Evolutionary conservation across 2,329 filamentous ascomycete species (phyloP), one percentile per base, ranked within the genome.

Genomic region (Dryadomyces quercivorus): DNA sequence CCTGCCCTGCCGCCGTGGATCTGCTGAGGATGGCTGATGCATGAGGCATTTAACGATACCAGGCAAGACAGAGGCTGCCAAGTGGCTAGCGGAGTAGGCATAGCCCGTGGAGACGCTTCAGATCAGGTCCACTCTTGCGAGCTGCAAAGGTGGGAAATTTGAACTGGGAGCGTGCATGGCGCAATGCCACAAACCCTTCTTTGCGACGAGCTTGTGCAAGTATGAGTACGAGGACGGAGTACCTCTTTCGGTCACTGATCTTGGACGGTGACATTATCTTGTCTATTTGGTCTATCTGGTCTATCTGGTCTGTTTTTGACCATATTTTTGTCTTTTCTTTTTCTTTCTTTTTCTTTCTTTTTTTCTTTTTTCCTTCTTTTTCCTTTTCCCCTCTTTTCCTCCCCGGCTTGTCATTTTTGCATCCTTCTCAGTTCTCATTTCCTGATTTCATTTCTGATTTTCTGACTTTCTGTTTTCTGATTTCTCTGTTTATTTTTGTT

Each of bases 21-120:
- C 45, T 40, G 18, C 21, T 21, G 40, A 38, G 43, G n/a, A 42
- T 36, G 40, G 40, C 22, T 12, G 38, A 26, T 36, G 38, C 52
- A 47, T 56, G 58, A 52, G 58, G 58, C 46, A 58, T 58, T 59
- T 56, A 54, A 52, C 42, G 31, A 36, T n/a, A 45, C 12, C 48
- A 50, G 50, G 45, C 49, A 53, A 42, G 42, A 46, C 50, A 56
- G 55, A 52, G 26, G 49, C 54, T 56, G 55, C 51, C 58, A 58
- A 56, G 58, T 55, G 53, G 58, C 55, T 47, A 50, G 51, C 34
- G 50, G 51, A 31, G 36, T 40, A 40, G 36, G 10, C 36, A 31
- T 16, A 34, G 38, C 31, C 16, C 16, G 38, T 31, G 52, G 40
- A 51, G 48, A 55, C 21, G 21, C 26, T 21, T 38, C 40, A 26